Evolutionary conservation across 768 basidiomycete genomes (phyloP), one percentile per base, ranked within the genome.

Genomic region (Pleurotus giganteus): DNA sequence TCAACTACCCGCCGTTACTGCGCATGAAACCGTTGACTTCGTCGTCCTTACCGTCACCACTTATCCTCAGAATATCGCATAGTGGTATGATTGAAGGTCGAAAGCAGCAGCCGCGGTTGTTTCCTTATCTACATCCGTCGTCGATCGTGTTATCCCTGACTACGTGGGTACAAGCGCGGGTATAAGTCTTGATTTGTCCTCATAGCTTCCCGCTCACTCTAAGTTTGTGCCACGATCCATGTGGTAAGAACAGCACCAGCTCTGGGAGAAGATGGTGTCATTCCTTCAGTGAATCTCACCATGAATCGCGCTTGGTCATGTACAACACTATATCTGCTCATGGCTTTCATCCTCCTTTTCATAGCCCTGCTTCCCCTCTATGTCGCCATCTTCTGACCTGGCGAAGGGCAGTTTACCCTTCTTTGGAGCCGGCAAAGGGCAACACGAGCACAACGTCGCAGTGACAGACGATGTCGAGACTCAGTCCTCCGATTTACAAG

Each of bases 241-340:
- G 17, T 45, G 44, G 44, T 45, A 24, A 12, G 26, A 24, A 45
- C 26, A 45, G 12, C 44, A 4, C 44, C 47, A 37, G 15, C 47
- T 50, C 47, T 50, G 47, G 47, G 47, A 50, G 31, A 32, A 8
- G 28, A 50, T 50, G 47, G 47, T 50, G 47, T 19, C 28, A 50
- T 50, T 32, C 34, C 31, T 15, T 13, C 27, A 37, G 19, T 19
- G 21, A 24, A 50, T 21, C 27, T 32, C 47, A 37, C 19, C 47
- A 50, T 50, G 15, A 21, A 15, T 15, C 3, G 15, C 19, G 8
- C 8, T 21, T 37, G 27, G 29, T 32, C 19, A 32, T 50, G 32
- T 29, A 31, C 47, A 9, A 32, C 28, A 19, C 23, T 8, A 47
- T 26, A 19, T 31, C 26, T 31, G 24, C 26, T 47, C 15, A 19